Evolutionary conservation across 108 stramenopile species (phyloP).

Genomic region (Nitzschia sp.): DNA sequence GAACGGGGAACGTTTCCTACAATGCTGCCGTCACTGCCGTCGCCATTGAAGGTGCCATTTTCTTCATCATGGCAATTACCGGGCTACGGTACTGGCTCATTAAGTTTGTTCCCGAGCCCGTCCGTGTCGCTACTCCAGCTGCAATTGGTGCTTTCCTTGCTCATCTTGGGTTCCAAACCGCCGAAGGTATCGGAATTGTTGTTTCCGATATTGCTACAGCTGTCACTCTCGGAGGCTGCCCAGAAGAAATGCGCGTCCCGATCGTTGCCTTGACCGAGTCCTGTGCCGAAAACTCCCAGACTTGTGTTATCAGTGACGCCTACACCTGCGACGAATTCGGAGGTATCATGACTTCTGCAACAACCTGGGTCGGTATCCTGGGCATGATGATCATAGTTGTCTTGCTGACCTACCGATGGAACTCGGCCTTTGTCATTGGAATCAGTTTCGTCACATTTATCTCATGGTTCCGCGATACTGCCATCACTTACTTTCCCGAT

Average conservation of each 20-base stretch:
- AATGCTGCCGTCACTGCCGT: conserved; percentile 62
- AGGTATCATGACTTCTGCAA: conserved; percentile 49
- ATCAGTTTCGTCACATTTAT: conserved; percentile 59
- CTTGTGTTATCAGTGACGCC: conserved; percentile 47
- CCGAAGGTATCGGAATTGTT: conserved; percentile 68
- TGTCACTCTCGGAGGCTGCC: conserved; percentile 71
- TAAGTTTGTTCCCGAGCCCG: conserved; percentile 64
- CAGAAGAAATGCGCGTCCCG: conserved; percentile 41
- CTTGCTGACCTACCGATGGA: conserved; percentile 40
- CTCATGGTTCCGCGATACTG: conserved; percentile 62
- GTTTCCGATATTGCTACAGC: conserved; percentile 70
- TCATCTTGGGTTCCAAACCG: conserved; percentile 69
- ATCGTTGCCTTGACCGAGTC: conserved; percentile 59
- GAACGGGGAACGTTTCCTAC: conserved; percentile 52
- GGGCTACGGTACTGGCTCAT: conserved; percentile 50
- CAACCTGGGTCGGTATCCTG: conserved; percentile 62
- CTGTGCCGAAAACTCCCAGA: conserved; percentile 30
- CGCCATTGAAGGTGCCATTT: conserved; percentile 65
- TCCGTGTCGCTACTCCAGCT: conserved; percentile 61
- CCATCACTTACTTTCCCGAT: conserved; percentile 64
- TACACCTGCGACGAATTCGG: conserved; percentile 70
- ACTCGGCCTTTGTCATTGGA: conserved; percentile 48
- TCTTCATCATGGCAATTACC: conserved; percentile 57
- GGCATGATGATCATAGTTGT: conserved; percentile 55
- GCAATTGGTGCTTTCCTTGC: conserved; percentile 74